Base-by-base conservation (phyloP, 352 stramenopile genomes). In the Plasmopara viticola region DNA sequence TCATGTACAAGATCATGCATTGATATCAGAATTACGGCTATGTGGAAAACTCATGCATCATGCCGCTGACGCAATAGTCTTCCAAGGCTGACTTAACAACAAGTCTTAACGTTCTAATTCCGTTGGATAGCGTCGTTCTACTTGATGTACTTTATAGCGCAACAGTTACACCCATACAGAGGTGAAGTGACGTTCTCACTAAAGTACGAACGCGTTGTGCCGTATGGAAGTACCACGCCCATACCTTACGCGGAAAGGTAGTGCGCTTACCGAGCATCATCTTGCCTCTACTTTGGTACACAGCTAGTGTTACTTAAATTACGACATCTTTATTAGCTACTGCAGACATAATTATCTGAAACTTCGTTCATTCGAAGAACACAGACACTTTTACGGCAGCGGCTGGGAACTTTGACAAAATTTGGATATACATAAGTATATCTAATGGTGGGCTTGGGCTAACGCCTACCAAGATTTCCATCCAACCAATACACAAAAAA, bases 41-140 rank as follows among this genome's bases (percentile, higher is more conserved):
- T 55, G 51, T 46, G 25, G 18, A 50, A 25, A 55, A 55, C 12
- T 55, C 53, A 12, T 51, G 31, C 9, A 25, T 43, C 8, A 51
- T 51, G 45, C 45, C 45, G 28, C 28, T 41, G 0, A 14, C 37
- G 37, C 37, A 17, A 4, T 41, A 17, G 14, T 13, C 6, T 18
- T 2, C 37, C 4, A 8, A 41, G 18, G 18, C 13, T 41, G 13
- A 34, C 45, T 8, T 0, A 30, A 6, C 29, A 6, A 5, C 31
- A 12, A 35, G 10, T 35, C 31, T 51, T 17, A 51, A 43, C 15
- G 45, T 51, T 9, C 29, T 30, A 18, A 40, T 8, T 6, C 44
- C 44, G 8, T n/a, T 14, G 3, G 44, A 51, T 30, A 42, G 2
- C 0, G 44, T 51, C 1, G 30, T 15, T 5, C 17, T 33, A 31